Evolutionary conservation across 2,329 filamentous ascomycete genomes (phyloP), one percentile per base, ranked within the genome.

Genomic region (Colletotrichum sp.): DNA sequence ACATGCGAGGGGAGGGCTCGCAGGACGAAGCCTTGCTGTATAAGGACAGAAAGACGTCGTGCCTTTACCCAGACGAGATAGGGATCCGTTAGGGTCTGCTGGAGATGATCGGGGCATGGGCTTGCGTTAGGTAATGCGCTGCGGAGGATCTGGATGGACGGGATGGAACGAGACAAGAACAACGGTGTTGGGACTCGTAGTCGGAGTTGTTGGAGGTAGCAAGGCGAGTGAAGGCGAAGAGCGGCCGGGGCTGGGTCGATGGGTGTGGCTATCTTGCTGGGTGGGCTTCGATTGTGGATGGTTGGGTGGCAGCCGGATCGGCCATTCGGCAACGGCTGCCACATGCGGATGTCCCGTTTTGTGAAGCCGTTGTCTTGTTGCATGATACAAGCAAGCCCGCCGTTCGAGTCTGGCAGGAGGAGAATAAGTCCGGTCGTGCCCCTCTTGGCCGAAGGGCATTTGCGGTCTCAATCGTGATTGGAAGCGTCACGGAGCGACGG

Each of bases 271-370:
- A 30, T 60, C 24, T n/a, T 60, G 55, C 8, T 59, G 28, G 28
- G 57, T 16, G 24, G 28, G 57, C 57, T 34, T 30, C 28, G 28
- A 32, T 32, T 34, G 30, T 32, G 28, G 59, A 65, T 21, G 44
- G 66, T 7, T 62, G 63, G 60, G 55, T 75, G 72, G 68, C 69
- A 66, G 68, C 68, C 72, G 68, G 68, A 75, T 75, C 72, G 72
- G 52, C 72, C 60, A 70, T 71, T 71, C 68, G 72, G 60, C 72
- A 71, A 59, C 72, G 69, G 69, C 62, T 72, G 62, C 72, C 69
- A 72, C 26, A 34, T 44, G 62, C 63, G 44, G 63, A 44, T 63
- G 69, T 34, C 36, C 71, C 15, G n/a, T 69, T 63, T 69, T 26
- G 63, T 44, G 72, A 75, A 72, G 62, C 69, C 39, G 69, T 44